Base-by-base conservation (phyloP, 2,329 filamentous ascomycete species). In the Elsinoe fawcettii region DNA sequence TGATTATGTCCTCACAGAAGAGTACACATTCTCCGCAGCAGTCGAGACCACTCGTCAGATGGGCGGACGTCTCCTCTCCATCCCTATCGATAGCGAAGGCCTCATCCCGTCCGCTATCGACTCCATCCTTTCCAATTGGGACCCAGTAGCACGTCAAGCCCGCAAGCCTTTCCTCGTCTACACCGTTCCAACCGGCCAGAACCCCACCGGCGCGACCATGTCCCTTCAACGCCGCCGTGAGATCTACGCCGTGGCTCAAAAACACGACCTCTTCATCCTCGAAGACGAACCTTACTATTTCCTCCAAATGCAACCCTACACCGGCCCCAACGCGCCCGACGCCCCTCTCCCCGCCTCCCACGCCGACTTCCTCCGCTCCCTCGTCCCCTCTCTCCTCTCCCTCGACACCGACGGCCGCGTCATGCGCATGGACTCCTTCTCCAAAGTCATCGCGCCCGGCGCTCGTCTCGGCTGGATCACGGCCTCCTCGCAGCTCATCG, bases 231-330 rank as follows among this genome's bases (percentile, higher is more conserved):
- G 91, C 58, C 78, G 90, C 55, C 77, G 78, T 62, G 86, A 83
- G 20, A 78, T 96, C 46, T 96, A 96, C 72, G 77, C 77, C 34
- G 80, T 95, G 12, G 87, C 86, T 30, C 85, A 86, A 69, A 90
- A 89, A 73, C 89, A 96, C 71, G 88, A 96, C 67, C 67, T 96
- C 39, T 87, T 82, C 74, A 91, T 96, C 67, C 75, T 96, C 63
- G 91, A 96, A 74, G 91, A 96, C 68, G 91, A 96, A 69, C 91
- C 91, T 1, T 96, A 96, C 74, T 96, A 95, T 73, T 96, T 92
- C 74, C 78, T 96, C 34, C 91, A 96, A 72, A 88, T 90, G 86
- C 83, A 88, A 64, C 83, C 86, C 0, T 92, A 90, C 72, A 78
- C 78, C 1, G 78, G 81, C 12, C 73, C 77, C 30, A 70, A 77